Evolutionary conservation across 176 grass and related monocot species (phyloP).

Genomic region (Pharus latifolius): DNA sequence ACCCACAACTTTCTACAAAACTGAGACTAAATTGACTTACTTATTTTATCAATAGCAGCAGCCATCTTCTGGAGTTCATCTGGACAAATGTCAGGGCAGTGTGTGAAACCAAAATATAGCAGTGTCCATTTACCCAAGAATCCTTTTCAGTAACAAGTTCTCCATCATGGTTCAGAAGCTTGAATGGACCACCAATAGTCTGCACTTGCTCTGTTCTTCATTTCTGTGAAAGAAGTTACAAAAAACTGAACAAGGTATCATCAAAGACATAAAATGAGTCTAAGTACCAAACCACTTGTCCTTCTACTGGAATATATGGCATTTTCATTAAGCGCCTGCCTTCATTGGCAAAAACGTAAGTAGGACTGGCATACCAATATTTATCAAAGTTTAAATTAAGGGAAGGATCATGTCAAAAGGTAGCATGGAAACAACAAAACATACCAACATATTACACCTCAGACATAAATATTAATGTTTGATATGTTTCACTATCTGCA

Average conservation of each 20-base stretch:
- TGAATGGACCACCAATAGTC: conserved; percentile 69
- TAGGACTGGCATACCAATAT: not conserved
- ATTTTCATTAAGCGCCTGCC: not conserved
- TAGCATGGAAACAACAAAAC: not conserved
- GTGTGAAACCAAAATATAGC: conserved; percentile 70
- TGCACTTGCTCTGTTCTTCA: conserved; percentile 40
- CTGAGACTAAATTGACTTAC: conserved; percentile 17
- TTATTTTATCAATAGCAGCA: conserved; percentile 62
- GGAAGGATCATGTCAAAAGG: not conserved
- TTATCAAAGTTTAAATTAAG: not conserved
- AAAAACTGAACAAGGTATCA: not conserved
- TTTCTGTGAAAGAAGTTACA: conserved; percentile 27
- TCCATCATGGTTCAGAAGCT: conserved; percentile 48
- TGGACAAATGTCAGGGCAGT: conserved; percentile 79
- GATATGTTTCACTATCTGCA: no score
- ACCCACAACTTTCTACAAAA: not conserved
- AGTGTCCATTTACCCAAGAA: conserved; percentile 71
- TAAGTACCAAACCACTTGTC: no score
- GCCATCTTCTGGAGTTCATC: conserved; percentile 76
- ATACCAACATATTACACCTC: no score
- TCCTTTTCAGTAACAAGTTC: conserved; percentile 53
- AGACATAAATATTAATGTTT: no score
- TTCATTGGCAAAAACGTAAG: not conserved
- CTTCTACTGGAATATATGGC: no score
- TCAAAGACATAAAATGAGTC: no score